Percentiles rank a stretch among this genome's conserved stretches.
Evolutionary conservation across 768 basidiomycete species (phyloP).

Genomic region (Leccinum subtestaceum): DNA sequence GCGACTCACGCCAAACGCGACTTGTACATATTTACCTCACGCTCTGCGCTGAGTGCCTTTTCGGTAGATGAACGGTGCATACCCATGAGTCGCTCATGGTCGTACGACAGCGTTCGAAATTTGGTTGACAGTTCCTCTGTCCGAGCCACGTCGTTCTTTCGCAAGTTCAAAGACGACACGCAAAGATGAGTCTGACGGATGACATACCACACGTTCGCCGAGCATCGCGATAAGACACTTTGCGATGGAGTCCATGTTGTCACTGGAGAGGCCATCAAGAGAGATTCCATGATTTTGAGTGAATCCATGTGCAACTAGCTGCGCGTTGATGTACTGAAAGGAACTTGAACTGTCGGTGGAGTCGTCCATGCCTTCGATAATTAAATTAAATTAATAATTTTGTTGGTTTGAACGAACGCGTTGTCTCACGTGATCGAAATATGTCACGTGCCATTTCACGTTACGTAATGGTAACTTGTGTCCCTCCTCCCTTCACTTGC

Average conservation of each 20-base stretch:
- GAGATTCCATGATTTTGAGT: slow-evolving; percentile 58
- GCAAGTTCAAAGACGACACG: slow-evolving; percentile 12
- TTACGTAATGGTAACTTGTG: slow-evolving; percentile 27
- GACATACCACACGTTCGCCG: slow-evolving; percentile 70
- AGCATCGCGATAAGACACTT: slow-evolving; percentile 79
- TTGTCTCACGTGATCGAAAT: slow-evolving; percentile 23
- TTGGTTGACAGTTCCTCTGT: slow-evolving; percentile 76
- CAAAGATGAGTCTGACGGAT: neutral
- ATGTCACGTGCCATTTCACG: slow-evolving; percentile 9
- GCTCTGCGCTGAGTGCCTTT: slow-evolving; percentile 66
- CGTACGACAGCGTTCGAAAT: slow-evolving; percentile 73
- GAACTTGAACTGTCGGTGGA: neutral
- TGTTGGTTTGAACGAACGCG: slow-evolving; percentile 21
- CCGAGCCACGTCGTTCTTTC: slow-evolving; percentile 71
- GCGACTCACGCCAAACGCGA: slow-evolving; percentile 64
- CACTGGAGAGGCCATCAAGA: slow-evolving; percentile 59
- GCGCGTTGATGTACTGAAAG: slow-evolving; percentile 76
- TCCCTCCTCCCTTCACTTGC: slow-evolving; percentile 6
- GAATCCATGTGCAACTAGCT: slow-evolving; percentile 82
- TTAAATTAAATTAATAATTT: neutral
- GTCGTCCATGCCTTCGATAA: neutral
- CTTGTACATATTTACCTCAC: slow-evolving; percentile 73
- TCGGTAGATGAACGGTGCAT: slow-evolving; percentile 63
- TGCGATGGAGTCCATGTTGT: slow-evolving; percentile 54
- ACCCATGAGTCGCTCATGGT: slow-evolving; percentile 69